Conservation (phyloP, 1,139 yeast species). For the Lipomyces yarrowii region DNA sequence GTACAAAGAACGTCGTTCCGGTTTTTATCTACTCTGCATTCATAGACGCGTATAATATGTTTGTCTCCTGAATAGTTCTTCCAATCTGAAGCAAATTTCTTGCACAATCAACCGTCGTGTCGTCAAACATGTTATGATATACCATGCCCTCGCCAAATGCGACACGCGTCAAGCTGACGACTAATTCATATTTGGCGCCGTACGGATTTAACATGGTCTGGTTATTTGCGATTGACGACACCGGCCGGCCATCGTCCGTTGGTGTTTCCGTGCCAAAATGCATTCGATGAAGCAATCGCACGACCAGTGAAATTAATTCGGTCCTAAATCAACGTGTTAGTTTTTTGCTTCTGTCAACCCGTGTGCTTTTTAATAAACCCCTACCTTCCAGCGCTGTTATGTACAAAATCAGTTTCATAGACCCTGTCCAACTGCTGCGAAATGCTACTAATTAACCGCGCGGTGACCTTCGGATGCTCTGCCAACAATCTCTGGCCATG, state of each 20-base stretch:
- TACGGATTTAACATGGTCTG: slow-evolving; percentile 34
- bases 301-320: slow-evolving; percentile 3
- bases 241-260: slow-evolving; percentile 27
- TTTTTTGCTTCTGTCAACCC: background rate
- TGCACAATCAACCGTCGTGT: slow-evolving; percentile 66
- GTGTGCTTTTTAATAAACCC: background rate
- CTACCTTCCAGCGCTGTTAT: background rate
- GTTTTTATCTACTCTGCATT: slow-evolving; percentile 9
- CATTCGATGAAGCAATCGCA: slow-evolving; percentile 31
- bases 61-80: slow-evolving; percentile 79
- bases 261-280: slow-evolving; percentile 33
- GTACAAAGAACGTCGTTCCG: background rate
- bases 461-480: slow-evolving; percentile 1
- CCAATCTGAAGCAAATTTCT: slow-evolving; percentile 70
- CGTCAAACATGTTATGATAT: slow-evolving; percentile 62
- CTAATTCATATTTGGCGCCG: slow-evolving; percentile 52
- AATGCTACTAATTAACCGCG: slow-evolving; percentile 14
- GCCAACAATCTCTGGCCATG: slow-evolving; percentile 20
- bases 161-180: slow-evolving; percentile 58
- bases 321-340: background rate
- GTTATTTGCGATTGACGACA: slow-evolving; percentile 7
- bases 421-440: slow-evolving; percentile 17
- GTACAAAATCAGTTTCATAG: background rate
- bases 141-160: slow-evolving; percentile 56
- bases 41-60: slow-evolving; percentile 55